Conservation (phyloP, 179 eudicot species). For the Nepenthes alata region DNA sequence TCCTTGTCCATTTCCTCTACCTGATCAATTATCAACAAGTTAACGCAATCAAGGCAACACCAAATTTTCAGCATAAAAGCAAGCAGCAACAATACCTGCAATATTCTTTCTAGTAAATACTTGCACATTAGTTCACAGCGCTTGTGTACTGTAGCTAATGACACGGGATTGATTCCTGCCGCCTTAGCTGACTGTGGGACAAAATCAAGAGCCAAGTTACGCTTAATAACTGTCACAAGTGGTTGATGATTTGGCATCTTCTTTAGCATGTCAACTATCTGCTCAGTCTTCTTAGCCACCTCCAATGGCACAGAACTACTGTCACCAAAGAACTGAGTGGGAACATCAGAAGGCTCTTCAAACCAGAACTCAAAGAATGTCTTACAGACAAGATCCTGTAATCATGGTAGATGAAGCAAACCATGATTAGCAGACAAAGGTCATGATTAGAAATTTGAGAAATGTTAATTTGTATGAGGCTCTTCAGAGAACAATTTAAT, state of each 20-base stretch:
- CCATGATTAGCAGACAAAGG: background rate
- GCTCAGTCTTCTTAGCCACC: constrained; percentile 91
- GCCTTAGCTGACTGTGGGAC: constrained; percentile 86
- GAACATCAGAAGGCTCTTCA: constrained; percentile 74
- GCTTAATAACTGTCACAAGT: constrained; percentile 73
- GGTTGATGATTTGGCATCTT: constrained; percentile 79
- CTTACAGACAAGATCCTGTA: constrained; percentile 96
- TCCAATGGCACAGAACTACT: constrained; percentile 89
- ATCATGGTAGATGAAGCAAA: constrained; percentile 9
- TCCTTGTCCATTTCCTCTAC: constrained; percentile 59
- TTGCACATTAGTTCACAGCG: constrained; percentile 99
- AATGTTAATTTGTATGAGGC: background rate
- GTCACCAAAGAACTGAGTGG: constrained; percentile 46
- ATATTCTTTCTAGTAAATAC: constrained; percentile 75
- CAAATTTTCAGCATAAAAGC: constrained; percentile 8
- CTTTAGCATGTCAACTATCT: constrained; percentile 83
- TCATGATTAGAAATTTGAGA: background rate
- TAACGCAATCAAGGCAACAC: background rate
- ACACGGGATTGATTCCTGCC: constrained; percentile 67
- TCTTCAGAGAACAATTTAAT: background rate
- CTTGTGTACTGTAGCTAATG: constrained; percentile 77
- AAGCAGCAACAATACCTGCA: constrained; percentile 46
- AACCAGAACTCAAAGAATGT: constrained; percentile 99
- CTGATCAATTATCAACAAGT: constrained; percentile 20
- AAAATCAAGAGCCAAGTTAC: constrained; percentile 91